A percentile compares a stretch with the other conserved stretches of the same genome.
These are phyloP conservation scores for Cercospora citrullina DNA, from an alignment of 2,329 filamentous ascomycete genomes.

Conservation along the genomic window DNA sequence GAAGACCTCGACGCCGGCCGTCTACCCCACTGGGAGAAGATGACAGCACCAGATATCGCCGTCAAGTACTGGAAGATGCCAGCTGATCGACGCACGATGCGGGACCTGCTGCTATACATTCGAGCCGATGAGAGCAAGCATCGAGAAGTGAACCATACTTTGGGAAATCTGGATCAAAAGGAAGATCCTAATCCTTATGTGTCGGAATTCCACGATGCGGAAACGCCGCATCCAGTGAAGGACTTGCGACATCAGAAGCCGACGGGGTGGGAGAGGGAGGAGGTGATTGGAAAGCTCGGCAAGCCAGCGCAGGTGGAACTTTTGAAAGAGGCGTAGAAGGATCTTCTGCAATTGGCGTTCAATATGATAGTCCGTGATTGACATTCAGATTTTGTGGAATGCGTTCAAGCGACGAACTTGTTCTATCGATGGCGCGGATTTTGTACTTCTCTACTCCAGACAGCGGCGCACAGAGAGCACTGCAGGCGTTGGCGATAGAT, in stretches of 20 bases:
- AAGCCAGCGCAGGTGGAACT: background rate
- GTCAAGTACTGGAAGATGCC: slow-evolving; percentile 94
- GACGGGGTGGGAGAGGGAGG: slow-evolving; percentile 77
- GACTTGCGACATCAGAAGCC: slow-evolving; percentile 64
- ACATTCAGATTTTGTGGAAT: background rate
- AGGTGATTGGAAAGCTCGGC: slow-evolving; percentile 60
- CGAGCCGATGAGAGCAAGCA: slow-evolving; percentile 80
- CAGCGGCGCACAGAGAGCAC: background rate
- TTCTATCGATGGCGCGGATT: background rate
- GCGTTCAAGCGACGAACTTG: background rate
- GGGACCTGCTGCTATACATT: slow-evolving; percentile 83
- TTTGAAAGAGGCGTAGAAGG: background rate
- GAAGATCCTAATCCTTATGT: slow-evolving; percentile 92
- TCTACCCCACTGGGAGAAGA: slow-evolving; percentile 76
- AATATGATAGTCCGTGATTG: background rate
- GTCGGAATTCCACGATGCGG: slow-evolving; percentile 72
- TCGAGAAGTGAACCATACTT: slow-evolving; percentile 90
- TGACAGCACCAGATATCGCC: slow-evolving; percentile 83
- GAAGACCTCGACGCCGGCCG: slow-evolving; percentile 82
- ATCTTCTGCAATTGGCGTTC: background rate
- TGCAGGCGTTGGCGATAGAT: background rate
- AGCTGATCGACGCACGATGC: slow-evolving; percentile 77
- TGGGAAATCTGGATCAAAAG: slow-evolving; percentile 82
- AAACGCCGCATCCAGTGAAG: slow-evolving; percentile 68
- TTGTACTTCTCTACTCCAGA: background rate